Evolutionary conservation across 1,284 basidiomycete species (phyloP), one percentile per base, ranked within the genome.

Genomic region (Irpex lacteus): DNA sequence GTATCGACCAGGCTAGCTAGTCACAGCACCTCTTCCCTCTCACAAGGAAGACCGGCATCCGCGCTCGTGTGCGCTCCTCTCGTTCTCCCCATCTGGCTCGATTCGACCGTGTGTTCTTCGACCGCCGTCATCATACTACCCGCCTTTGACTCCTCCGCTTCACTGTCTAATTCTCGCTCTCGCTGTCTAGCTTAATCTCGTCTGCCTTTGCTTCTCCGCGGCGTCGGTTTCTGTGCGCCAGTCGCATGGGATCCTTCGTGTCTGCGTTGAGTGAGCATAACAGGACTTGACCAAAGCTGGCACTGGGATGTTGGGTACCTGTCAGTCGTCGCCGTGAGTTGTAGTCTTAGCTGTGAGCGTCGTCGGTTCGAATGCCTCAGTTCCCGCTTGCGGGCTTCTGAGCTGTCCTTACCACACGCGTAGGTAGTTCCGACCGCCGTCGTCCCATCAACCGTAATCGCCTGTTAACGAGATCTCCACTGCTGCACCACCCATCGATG

Each of bases 151-250:
- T 64, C 65, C 68, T 71, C 66, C 67, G 56, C 53, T 40, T 21
- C 50, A 21, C 38, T 26, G 56, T 54, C 37, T 34, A 19, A 49
- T 19, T 13, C 60, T 18, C 61, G 57, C 58, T 49, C 60, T 19
- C 58, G 60, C 49, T 59, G 64, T 65, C 61, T 54, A 18, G 52
- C 55, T 52, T 64, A 1, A 8, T 37, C 13, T 36, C 18, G 54
- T 56, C 60, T 62, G 63, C 63, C 63, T 62, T 65, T 65, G 66
- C 34, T 63, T 67, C 70, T 68, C 69, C 68, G 63, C 59, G 66
- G 63, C 57, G 63, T 66, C 62, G 64, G 65, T 64, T 57, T 68
- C 60, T 62, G 70, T 71, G 66, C 72, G 71, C 71, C 68, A 72
- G 71, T 64, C 61, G 72, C 67, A 65, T 69, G 52, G 61, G 32